Conservation (phyloP, 148 eudicot genomes). For the Vaccinium myrtillus region DNA sequence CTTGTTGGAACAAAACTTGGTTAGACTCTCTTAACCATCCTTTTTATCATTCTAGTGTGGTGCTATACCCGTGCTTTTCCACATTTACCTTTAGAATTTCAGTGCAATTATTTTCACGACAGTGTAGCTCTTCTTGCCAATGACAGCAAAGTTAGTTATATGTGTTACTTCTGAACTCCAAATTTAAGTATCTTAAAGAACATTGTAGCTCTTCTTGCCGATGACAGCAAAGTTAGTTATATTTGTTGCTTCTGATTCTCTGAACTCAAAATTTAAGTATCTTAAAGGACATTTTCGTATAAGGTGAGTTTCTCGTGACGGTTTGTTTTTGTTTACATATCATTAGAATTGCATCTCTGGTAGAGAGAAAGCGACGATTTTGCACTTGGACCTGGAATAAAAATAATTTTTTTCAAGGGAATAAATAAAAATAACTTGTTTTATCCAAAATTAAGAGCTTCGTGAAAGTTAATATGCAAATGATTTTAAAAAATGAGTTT, state of each 20-base stretch:
- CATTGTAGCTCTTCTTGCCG: constrained; percentile 27
- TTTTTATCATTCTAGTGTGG: background rate
- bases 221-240: background rate
- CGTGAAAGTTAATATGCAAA: background rate
- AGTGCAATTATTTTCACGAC: background rate
- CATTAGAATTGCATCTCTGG: background rate
- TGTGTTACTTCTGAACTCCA: background rate
- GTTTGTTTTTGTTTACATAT: background rate
- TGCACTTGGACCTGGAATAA: background rate
- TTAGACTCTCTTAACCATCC: constrained; percentile 25
- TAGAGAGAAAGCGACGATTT: background rate
- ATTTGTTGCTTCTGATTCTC: background rate
- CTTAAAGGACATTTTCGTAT: constrained; percentile 34
- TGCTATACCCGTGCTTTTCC: background rate
- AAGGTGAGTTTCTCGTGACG: background rate
- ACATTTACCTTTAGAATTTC: background rate
- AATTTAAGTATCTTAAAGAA: constrained; percentile 7
- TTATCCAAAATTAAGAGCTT: background rate
- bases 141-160: background rate
- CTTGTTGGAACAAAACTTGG: constrained; percentile 93
- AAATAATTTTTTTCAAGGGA: background rate
- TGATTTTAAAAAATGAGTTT: background rate
- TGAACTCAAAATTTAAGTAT: background rate
- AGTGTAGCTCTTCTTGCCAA: background rate
- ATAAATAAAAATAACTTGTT: background rate